phyloP scores from a whole-genome alignment of 2,329 filamentous ascomycete genomes.

The Talaromyces marneffei region DNA sequence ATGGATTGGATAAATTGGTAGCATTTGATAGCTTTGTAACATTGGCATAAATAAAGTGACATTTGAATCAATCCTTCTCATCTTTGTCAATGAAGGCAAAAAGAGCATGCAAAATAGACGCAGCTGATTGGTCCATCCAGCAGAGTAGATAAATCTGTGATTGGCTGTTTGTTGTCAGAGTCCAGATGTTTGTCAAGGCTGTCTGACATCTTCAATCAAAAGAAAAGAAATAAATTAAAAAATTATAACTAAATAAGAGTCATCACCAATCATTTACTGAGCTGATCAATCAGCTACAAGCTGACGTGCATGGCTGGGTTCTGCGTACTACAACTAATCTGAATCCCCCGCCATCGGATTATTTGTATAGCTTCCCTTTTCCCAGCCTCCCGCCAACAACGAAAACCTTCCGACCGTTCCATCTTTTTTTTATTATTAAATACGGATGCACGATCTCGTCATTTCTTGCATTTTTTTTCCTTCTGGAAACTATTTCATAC shows the following conservation, averaged over 20 bases:
- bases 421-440: not conserved
- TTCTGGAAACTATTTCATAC: not conserved
- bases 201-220: not conserved
- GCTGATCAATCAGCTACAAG: not conserved
- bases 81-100: not conserved
- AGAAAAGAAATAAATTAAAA: not conserved
- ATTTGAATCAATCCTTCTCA: not conserved
- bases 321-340: not conserved
- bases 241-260: not conserved
- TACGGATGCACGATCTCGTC: slow-evolving; percentile 7
- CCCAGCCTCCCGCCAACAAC: slow-evolving; percentile 10
- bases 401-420: not conserved
- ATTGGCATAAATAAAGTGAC: not conserved
- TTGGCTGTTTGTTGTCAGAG: not conserved
- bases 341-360: slow-evolving; percentile 13
- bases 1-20: not conserved
- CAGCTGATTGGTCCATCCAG: not conserved
- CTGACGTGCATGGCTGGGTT: slow-evolving; percentile 10
- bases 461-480: not conserved
- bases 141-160: not conserved
- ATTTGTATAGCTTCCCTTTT: not conserved
- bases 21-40: not conserved
- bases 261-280: not conserved
- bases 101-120: not conserved
- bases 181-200: not conserved